Percentiles rank a stretch among this genome's conserved stretches.
Evolutionary conservation across 352 stramenopile genomes (phyloP).

Genomic region (Phytopythium helicoides): DNA sequence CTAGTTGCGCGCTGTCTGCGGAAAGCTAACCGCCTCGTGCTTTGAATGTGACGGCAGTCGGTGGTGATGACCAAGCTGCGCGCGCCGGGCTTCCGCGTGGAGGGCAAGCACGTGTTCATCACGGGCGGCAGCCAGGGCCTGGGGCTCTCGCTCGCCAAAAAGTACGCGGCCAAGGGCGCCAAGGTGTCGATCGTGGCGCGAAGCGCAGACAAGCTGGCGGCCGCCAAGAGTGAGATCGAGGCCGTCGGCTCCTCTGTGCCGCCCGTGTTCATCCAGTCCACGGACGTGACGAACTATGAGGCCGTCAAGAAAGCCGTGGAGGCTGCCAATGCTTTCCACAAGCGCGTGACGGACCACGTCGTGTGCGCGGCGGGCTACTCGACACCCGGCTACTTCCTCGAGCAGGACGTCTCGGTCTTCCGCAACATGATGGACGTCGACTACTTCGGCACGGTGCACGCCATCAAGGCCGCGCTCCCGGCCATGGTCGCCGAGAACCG

Average conservation of each 20-base stretch:
- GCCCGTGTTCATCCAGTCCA: constrained; percentile 68
- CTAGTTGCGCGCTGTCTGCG: too few species aligned
- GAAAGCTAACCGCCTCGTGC: not conserved
- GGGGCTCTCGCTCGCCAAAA: constrained; percentile 61
- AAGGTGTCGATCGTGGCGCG: constrained; percentile 77
- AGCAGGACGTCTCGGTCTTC: constrained; percentile 68
- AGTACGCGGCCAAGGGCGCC: constrained; percentile 64
- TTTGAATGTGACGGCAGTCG: constrained; percentile 54
- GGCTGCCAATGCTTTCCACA: constrained; percentile 65
- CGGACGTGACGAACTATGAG: constrained; percentile 64
- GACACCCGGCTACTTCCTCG: constrained; percentile 69
- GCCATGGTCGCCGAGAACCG: constrained; percentile 74
- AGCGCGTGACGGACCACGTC: constrained; percentile 63
- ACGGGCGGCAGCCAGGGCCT: constrained; percentile 70
- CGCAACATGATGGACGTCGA: constrained; percentile 86
- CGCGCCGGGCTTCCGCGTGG: constrained; percentile 66
- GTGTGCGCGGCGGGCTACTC: constrained; percentile 66
- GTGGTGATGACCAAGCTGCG: constrained; percentile 59
- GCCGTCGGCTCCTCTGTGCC: constrained; percentile 21
- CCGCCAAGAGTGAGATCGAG: constrained; percentile 63
- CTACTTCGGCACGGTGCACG: constrained; percentile 82
- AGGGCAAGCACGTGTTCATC: constrained; percentile 83
- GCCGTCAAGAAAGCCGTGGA: constrained; percentile 62
- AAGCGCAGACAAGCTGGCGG: constrained; percentile 51
- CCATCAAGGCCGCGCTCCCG: constrained; percentile 78